These are phyloP conservation scores for Telfairia occidentalis DNA, from an alignment of 331 rosid genomes.

Conservation along the genomic window DNA sequence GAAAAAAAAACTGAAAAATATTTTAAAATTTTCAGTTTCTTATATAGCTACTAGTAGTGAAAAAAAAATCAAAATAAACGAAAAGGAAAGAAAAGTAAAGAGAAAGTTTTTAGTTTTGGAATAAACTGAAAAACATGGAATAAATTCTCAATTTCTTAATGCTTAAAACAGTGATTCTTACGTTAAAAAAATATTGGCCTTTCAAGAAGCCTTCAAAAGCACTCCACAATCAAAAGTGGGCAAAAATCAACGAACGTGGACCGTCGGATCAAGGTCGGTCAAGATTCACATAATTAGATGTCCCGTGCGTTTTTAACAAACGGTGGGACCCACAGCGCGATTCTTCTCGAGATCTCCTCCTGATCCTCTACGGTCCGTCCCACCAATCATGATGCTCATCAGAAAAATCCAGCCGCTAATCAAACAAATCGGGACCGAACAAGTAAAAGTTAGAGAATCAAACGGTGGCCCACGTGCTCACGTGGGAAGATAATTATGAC, in stretches of 20 bases:
- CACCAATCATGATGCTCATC: conserved; percentile 2
- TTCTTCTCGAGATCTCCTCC: not conserved
- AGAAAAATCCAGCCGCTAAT: not conserved
- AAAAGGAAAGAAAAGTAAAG: not conserved
- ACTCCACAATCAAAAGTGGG: not conserved
- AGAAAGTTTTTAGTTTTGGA: too few relatives aligned
- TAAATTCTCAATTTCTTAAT: not conserved
- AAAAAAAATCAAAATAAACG: not conserved
- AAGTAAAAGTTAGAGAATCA: not conserved
- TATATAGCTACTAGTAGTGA: not conserved
- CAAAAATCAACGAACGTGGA: not conserved
- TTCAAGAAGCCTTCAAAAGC: conserved; percentile 10
- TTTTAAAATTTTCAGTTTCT: too few relatives aligned
- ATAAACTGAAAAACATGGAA: not conserved
- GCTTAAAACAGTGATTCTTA: conserved; percentile 4
- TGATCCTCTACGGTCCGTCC: not conserved
- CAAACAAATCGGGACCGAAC: not conserved
- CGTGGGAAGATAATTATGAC: not conserved
- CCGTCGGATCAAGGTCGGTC: not conserved
- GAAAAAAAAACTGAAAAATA: too few relatives aligned
- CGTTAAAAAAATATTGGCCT: not conserved
- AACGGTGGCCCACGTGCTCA: conserved; percentile 3
- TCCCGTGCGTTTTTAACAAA: conserved; percentile 4
- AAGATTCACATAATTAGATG: not conserved
- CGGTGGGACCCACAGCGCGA: conserved; percentile 1